Evolutionary conservation across 805 yeast species (phyloP).

Genomic region (Sporopachydermia lactativora): DNA sequence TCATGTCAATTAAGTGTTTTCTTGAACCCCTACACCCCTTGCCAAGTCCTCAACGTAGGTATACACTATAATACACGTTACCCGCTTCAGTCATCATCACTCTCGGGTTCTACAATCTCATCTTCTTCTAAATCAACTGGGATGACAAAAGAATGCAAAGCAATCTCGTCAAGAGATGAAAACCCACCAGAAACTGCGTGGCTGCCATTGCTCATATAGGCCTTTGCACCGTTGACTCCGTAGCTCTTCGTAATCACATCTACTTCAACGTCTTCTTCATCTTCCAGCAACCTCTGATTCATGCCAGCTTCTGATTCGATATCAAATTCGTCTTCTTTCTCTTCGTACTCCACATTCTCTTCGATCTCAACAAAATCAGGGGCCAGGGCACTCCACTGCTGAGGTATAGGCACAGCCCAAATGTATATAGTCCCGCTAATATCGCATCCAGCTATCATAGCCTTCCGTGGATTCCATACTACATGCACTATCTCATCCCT

Average conservation of each 20-base stretch:
- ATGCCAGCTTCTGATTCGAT: slow-evolving; percentile 53
- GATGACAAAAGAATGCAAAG: slow-evolving; percentile 38
- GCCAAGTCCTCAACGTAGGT: too few species aligned
- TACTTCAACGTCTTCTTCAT: slow-evolving; percentile 44
- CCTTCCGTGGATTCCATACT: slow-evolving; percentile 70
- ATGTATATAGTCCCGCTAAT: slow-evolving; percentile 58
- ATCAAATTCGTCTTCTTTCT: slow-evolving; percentile 86
- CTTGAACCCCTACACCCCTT: too few species aligned
- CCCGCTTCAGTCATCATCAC: slow-evolving; percentile 22
- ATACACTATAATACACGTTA: too few species aligned
- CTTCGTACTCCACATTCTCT: slow-evolving; percentile 79
- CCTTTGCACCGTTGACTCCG: background rate
- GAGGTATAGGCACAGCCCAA: slow-evolving; percentile 76
- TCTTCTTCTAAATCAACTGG: slow-evolving; percentile 27
- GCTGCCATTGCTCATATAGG: background rate
- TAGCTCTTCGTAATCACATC: slow-evolving; percentile 41
- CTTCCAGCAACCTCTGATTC: slow-evolving; percentile 43
- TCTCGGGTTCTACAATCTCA: slow-evolving; percentile 13
- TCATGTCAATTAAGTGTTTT: too few species aligned
- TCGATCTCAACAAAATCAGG: slow-evolving; percentile 94
- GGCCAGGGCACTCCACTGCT: slow-evolving; percentile 92
- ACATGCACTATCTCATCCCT: slow-evolving; percentile 77
- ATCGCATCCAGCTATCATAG: slow-evolving; percentile 73
- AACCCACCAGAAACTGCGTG: background rate
- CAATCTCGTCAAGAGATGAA: background rate